Conservation (phyloP, 768 basidiomycete genomes). For the Russula vinacea region DNA sequence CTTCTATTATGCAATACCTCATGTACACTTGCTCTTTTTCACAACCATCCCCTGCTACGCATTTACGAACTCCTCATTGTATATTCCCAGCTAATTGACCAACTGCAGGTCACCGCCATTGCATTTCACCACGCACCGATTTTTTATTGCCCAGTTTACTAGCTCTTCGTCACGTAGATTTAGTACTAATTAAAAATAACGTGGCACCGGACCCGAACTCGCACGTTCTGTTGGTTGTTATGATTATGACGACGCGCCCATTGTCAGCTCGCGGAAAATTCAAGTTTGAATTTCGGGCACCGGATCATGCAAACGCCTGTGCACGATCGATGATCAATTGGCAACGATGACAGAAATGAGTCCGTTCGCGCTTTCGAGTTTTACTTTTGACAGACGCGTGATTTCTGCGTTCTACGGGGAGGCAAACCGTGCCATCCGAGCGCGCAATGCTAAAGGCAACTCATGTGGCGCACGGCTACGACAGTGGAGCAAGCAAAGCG, state of each 20-base stretch:
- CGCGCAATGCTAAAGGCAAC: too few relatives aligned
- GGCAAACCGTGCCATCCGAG: too few relatives aligned
- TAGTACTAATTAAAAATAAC: constrained; percentile 15
- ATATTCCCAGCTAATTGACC: constrained; percentile 17
- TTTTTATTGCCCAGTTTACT: constrained; percentile 19
- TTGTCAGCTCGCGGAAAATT: background rate
- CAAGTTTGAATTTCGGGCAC: background rate
- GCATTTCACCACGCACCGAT: constrained; percentile 9
- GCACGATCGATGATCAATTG: background rate
- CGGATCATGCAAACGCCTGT: constrained; percentile 14
- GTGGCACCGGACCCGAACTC: constrained; percentile 1
- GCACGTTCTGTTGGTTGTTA: background rate
- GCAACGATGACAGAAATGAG: background rate
- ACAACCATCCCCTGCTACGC: constrained; percentile 16
- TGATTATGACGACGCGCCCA: background rate
- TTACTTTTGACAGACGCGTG: background rate
- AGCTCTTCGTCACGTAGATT: constrained; percentile 9
- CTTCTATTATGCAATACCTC: constrained; percentile 17
- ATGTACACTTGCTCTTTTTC: constrained; percentile 18
- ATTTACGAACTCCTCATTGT: constrained; percentile 19
- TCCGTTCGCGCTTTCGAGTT: background rate
- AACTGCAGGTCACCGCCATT: constrained; percentile 2
- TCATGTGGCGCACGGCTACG: background rate
- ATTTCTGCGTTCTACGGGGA: background rate
- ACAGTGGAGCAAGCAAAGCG: background rate